Conservation (phyloP, 2,329 filamentous ascomycete species). For the Fusarium poae region DNA sequence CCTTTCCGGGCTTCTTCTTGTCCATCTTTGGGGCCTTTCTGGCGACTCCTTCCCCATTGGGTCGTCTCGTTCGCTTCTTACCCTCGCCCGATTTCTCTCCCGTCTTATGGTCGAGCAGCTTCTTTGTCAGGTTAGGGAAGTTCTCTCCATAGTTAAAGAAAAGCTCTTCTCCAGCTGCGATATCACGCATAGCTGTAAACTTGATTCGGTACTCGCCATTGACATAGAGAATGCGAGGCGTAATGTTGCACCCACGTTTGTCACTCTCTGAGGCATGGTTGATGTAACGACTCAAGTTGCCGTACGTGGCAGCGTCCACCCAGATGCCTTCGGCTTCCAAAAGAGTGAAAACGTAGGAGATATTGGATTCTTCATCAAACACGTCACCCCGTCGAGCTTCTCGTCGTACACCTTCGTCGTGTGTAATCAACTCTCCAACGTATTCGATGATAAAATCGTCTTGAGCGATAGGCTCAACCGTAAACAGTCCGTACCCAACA, state of each 20-base stretch:
- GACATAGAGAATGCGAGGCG: constrained; percentile 76
- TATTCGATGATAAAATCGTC: constrained; percentile 87
- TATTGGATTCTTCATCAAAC: constrained; percentile 70
- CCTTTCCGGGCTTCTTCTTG: constrained; percentile 44
- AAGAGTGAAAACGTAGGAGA: constrained; percentile 74
- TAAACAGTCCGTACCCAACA: constrained; percentile 81
- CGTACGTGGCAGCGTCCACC: constrained; percentile 81
- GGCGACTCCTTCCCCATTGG: constrained; percentile 41
- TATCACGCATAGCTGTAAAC: constrained; percentile 75
- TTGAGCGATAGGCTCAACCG: constrained; percentile 73
- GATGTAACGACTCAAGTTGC: constrained; percentile 86
- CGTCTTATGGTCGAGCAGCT: constrained; percentile 56
- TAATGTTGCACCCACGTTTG: constrained; percentile 70
- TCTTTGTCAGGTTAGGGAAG: constrained; percentile 70
- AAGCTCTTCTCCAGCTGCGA: constrained; percentile 79
- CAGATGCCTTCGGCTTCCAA: constrained; percentile 72
- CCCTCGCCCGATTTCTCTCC: constrained; percentile 48
- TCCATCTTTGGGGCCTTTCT: constrained; percentile 47
- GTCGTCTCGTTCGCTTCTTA: constrained; percentile 49
- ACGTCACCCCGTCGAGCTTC: constrained; percentile 71
- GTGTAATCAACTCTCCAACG: constrained; percentile 80
- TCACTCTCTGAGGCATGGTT: constrained; percentile 75
- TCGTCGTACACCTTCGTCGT: constrained; percentile 76
- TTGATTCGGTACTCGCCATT: constrained; percentile 83
- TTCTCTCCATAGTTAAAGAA: constrained; percentile 85